These are phyloP conservation scores for Urostyla sp. DNA, from an alignment of 73 alveolate genomes.

Conservation along the genomic window DNA sequence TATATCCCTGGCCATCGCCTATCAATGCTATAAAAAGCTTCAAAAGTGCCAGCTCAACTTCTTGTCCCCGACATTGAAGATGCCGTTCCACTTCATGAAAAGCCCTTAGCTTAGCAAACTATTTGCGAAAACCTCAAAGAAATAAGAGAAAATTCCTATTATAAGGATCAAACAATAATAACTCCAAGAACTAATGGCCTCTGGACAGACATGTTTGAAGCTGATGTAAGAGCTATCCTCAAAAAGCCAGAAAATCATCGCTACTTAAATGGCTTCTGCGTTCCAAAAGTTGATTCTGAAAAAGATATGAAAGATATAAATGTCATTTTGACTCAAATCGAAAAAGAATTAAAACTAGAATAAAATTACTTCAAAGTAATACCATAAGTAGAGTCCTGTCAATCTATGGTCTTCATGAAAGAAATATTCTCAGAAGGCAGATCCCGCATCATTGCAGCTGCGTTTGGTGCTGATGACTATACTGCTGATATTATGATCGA, in stretches of 20 bases:
- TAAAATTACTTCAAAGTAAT: constrained; percentile 38
- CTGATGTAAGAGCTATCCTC: constrained; percentile 44
- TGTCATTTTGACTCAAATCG: constrained; percentile 17
- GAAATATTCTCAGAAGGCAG: constrained; percentile 48
- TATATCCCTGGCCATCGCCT: constrained; percentile 60
- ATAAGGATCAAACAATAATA: constrained; percentile 4
- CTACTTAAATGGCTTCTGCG: constrained; percentile 52
- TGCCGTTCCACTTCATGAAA: constrained; percentile 61
- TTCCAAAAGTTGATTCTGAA: constrained; percentile 54
- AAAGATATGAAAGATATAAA: constrained; percentile 39
- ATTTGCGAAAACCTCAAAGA: constrained; percentile 21
- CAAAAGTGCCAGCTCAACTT: constrained; percentile 49
- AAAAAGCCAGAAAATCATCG: not conserved
- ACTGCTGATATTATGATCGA: constrained; percentile 64
- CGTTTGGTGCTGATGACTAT: constrained; percentile 75
- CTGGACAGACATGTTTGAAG: constrained; percentile 28
- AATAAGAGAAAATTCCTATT: constrained; percentile 23
- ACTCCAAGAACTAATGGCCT: constrained; percentile 67
- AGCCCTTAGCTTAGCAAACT: constrained; percentile 40
- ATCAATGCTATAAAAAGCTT: constrained; percentile 41
- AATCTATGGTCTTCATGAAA: constrained; percentile 28
- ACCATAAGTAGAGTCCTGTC: constrained; percentile 62
- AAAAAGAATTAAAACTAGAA: constrained; percentile 5
- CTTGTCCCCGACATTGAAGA: constrained; percentile 69
- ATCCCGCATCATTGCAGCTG: constrained; percentile 61